These are phyloP conservation scores for Lagenaria siceraria DNA, from an alignment of 306 rosid species.

Conservation along the genomic window DNA sequence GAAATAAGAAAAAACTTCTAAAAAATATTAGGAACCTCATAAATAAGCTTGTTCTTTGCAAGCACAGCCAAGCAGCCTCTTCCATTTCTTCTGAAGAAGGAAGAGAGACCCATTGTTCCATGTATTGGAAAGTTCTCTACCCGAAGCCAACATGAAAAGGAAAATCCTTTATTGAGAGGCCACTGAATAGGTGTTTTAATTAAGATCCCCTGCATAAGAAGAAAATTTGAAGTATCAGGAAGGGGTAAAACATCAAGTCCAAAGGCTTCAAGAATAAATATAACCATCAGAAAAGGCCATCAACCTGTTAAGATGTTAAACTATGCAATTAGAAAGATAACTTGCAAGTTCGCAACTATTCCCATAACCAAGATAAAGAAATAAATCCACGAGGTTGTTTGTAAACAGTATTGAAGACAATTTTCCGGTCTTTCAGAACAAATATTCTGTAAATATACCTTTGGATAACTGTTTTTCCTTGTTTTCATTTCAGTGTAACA, in stretches of 20 bases:
- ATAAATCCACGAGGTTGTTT: not conserved
- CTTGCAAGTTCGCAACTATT: not conserved
- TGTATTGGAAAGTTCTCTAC: conserved; percentile 78
- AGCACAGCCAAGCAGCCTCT: conserved; percentile 79
- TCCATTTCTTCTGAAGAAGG: conserved; percentile 83
- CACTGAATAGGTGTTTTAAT: conserved; percentile 82
- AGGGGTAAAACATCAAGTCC: not conserved
- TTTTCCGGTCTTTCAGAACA: not conserved
- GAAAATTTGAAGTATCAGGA: conserved; percentile 11
- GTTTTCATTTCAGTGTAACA: not conserved
- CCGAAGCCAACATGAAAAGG: conserved; percentile 95
- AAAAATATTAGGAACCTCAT: conserved; percentile 45
- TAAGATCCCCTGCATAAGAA: conserved; percentile 63
- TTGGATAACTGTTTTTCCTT: not conserved
- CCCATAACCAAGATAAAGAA: not conserved
- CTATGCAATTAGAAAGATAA: not conserved
- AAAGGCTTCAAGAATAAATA: conserved; percentile 2
- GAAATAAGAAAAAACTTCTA: conserved; percentile 6
- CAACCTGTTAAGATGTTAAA: not conserved
- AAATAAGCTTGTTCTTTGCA: conserved; percentile 63
- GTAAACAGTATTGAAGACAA: not conserved
- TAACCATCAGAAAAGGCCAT: not conserved
- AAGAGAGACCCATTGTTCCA: conserved; percentile 92
- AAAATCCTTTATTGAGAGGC: conserved; percentile 86
- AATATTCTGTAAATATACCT: not conserved